Conservation (phyloP, 2,329 filamentous ascomycete species). For the Aspergillus bombycis region DNA sequence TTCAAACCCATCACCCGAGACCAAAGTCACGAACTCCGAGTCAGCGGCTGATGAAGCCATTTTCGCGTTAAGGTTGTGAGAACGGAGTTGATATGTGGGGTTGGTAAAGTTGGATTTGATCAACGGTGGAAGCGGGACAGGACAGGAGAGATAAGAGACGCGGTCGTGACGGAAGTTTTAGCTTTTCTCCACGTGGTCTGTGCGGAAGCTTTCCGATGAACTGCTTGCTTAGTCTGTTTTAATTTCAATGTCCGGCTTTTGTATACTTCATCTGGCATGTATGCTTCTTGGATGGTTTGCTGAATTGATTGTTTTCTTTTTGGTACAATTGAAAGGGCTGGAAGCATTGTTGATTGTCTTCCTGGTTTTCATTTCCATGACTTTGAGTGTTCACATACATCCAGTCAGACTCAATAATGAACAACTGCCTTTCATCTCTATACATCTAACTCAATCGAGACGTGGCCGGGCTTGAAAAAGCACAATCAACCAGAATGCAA, state of each 20-base stretch:
- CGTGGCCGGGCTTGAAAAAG: background rate
- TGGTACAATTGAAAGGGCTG: background rate
- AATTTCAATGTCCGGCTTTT: background rate
- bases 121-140: background rate
- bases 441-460: background rate
- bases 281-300: background rate
- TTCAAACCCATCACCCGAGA: constrained; percentile 67
- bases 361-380: background rate
- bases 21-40: constrained; percentile 64
- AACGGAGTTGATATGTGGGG: background rate
- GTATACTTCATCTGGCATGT: background rate
- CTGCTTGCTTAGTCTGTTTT: background rate
- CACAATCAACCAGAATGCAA: background rate
- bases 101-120: background rate
- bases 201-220: constrained; percentile 30
- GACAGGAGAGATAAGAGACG: constrained; percentile 1
- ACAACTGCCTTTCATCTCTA: background rate
- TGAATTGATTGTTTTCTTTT: background rate
- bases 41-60: constrained; percentile 22
- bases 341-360: background rate
- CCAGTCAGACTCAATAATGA: background rate
- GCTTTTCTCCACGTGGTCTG: constrained; percentile 24
- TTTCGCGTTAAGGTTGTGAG: background rate
- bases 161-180: constrained; percentile 2
- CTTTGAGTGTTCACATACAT: background rate